Percentiles rank a stretch among this genome's conserved stretches.
phyloP scores from a whole-genome alignment of 306 rosid genomes.

The Abrus pulchellus region DNA sequence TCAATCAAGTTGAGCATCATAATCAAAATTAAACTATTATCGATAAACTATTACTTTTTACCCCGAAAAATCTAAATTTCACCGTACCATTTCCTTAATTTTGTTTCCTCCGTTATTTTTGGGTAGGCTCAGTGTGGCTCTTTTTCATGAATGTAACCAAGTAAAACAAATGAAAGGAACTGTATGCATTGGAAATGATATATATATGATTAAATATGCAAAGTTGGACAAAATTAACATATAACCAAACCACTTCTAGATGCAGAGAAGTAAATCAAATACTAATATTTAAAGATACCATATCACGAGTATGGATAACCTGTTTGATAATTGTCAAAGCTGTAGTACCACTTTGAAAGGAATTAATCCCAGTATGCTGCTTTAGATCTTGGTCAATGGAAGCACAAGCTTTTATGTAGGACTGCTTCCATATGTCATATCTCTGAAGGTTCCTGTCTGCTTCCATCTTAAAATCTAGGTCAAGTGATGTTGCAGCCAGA shows the following conservation, averaged over 20 bases:
- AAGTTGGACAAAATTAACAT: background rate
- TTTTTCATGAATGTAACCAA: background rate
- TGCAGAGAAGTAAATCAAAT: background rate
- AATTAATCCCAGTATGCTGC: constrained; percentile 63
- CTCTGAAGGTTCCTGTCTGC: constrained; percentile 56
- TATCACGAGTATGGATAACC: constrained; percentile 56
- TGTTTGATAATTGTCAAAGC: constrained; percentile 84
- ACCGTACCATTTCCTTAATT: background rate
- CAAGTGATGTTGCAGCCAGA: constrained; percentile 62
- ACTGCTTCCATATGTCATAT: constrained; percentile 73
- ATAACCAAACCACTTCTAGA: background rate
- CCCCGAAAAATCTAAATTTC: background rate
- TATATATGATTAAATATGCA: background rate
- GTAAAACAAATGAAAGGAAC: constrained; percentile 10
- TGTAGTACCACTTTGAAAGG: constrained; percentile 75
- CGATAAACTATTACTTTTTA: background rate
- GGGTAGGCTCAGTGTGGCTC: background rate
- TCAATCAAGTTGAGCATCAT: constrained; percentile 4
- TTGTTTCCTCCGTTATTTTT: background rate
- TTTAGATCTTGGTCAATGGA: constrained; percentile 76
- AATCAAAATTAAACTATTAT: background rate
- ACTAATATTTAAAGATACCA: constrained; percentile 26
- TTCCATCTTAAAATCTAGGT: constrained; percentile 55
- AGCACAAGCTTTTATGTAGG: constrained; percentile 70
- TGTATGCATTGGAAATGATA: background rate